A percentile compares a stretch with the other conserved stretches of the same genome.
These are phyloP conservation scores for Xylaria longipes DNA, from an alignment of 495 filamentous ascomycete genomes.

Conservation along the genomic window DNA sequence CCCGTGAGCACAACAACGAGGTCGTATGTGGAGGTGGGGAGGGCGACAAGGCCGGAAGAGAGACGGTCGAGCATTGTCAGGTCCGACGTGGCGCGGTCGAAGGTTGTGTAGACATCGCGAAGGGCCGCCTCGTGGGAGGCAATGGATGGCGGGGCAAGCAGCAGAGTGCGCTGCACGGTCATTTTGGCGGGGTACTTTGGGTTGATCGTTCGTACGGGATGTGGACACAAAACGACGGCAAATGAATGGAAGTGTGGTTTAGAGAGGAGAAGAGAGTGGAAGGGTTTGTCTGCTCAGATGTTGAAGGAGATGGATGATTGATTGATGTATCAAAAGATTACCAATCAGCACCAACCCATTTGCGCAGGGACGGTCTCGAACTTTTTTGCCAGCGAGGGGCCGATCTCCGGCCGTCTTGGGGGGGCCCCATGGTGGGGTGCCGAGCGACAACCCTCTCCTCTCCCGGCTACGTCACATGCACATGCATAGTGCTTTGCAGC, in stretches of 20 bases:
- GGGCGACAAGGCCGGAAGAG: conserved; percentile 76
- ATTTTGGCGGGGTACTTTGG: conserved; percentile 22
- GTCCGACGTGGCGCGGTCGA: conserved; percentile 78
- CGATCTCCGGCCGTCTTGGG: conserved; percentile 21
- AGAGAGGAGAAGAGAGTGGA: neutral
- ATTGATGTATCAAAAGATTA: neutral
- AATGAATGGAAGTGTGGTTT: neutral
- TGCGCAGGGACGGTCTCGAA: neutral
- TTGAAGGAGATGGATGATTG: neutral
- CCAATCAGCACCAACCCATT: conserved; percentile 20
- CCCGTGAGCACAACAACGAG: conserved; percentile 82
- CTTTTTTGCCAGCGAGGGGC: conserved; percentile 18
- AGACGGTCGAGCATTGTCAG: conserved; percentile 98
- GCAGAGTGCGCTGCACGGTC: conserved; percentile 52
- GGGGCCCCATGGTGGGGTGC: neutral
- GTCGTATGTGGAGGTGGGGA: conserved; percentile 82
- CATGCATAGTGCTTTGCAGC: no score
- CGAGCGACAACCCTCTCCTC: no score
- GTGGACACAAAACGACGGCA: neutral
- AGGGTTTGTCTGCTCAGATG: neutral
- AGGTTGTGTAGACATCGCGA: conserved; percentile 54
- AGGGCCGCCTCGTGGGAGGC: conserved; percentile 56
- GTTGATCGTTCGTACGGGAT: neutral
- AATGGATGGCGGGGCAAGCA: conserved; percentile 62
- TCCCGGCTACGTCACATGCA: conserved; percentile 9